Conservation (phyloP, 225 moss, liverwort and hornwort genomes). For the Polytrichum commune region DNA sequence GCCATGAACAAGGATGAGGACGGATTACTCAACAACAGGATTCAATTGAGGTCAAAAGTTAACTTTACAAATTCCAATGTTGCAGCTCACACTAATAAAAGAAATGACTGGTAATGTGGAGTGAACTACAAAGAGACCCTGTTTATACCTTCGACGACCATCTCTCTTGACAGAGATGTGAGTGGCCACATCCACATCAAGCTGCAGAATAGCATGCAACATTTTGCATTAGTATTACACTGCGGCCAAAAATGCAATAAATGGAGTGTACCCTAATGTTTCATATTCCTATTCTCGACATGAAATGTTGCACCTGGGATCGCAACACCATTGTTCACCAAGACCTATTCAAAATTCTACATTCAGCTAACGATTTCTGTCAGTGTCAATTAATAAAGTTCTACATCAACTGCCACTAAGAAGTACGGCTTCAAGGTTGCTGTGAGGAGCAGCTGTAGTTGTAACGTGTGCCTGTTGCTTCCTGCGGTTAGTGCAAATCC, state of each 20-base stretch:
- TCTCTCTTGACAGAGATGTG: conserved; percentile 60
- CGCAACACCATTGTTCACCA: no score
- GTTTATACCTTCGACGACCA: conserved; percentile 48
- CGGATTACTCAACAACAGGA: no score
- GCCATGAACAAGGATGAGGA: conserved; percentile 1
- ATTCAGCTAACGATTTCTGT: neutral
- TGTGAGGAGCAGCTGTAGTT: neutral
- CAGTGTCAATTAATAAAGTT: neutral
- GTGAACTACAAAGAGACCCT: neutral
- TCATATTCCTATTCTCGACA: no score
- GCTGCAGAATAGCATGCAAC: conserved; percentile 33
- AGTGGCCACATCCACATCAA: conserved; percentile 88
- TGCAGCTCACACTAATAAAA: neutral
- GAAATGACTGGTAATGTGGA: neutral
- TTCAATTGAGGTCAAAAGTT: no score
- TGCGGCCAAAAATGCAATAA: neutral
- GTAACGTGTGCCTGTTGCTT: neutral
- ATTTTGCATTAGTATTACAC: conserved; percentile 10
- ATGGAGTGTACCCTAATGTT: neutral
- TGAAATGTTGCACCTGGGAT: no score
- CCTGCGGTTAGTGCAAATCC: neutral
- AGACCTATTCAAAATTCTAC: no score
- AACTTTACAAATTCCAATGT: no score
- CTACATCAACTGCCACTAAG: conserved; percentile 4
- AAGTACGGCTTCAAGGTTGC: neutral